A percentile compares a stretch with the other conserved stretches of the same genome.
phyloP scores from a whole-genome alignment of 1,284 basidiomycete genomes.

The Ganoderma boninense region DNA sequence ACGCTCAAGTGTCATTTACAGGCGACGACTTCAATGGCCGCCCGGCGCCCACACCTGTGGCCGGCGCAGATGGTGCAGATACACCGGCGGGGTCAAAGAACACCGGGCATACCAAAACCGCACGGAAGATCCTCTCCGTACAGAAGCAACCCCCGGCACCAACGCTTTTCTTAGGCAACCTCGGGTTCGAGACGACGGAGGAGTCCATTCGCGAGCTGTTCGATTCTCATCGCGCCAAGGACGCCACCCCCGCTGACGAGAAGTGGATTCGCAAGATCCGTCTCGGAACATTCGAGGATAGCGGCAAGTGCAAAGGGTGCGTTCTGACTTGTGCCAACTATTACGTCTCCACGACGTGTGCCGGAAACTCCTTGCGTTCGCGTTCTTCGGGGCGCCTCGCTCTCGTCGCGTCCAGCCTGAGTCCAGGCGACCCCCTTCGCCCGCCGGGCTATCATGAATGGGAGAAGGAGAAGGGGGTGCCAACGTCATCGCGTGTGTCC shows the following conservation, averaged over 20 bases:
- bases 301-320: conserved; percentile 94
- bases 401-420: background rate
- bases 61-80: conserved; percentile 38
- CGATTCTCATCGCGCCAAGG: conserved; percentile 63
- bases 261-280: conserved; percentile 89
- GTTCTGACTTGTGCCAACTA: conserved; percentile 34
- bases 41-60: conserved; percentile 51
- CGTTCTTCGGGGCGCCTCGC: background rate
- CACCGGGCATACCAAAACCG: conserved; percentile 71
- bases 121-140: conserved; percentile 80
- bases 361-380: background rate
- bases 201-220: conserved; percentile 78
- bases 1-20: conserved; percentile 39
- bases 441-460: background rate
- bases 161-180: conserved; percentile 90
- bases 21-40: conserved; percentile 79
- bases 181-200: conserved; percentile 88
- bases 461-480: background rate
- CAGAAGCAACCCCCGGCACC: conserved; percentile 88
- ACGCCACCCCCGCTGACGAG: conserved; percentile 40
- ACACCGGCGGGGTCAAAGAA: conserved; percentile 44
- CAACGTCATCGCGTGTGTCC: conserved; percentile 1
- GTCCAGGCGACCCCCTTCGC: background rate
- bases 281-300: conserved; percentile 96
- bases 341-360: background rate